Conservation (phyloP, 768 basidiomycete genomes). For the Harrya chromipes region DNA sequence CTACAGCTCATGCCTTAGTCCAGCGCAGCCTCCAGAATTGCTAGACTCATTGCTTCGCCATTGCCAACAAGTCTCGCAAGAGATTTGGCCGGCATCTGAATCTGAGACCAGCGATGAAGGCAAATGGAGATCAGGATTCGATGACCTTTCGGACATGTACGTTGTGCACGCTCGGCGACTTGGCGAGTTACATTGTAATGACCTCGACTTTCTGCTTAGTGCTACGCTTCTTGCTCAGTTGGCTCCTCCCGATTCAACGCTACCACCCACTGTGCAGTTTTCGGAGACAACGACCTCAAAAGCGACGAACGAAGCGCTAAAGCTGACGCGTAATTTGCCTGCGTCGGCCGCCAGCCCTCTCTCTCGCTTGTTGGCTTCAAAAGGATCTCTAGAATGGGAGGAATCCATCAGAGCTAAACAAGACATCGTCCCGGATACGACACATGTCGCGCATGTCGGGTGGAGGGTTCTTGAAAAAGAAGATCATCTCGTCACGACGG, state of each 20-base stretch:
- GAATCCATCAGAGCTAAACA: constrained; percentile 55
- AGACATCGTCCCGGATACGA: constrained; percentile 44
- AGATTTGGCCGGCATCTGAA: constrained; percentile 46
- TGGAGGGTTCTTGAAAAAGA: constrained; percentile 70
- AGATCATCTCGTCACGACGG: constrained; percentile 28
- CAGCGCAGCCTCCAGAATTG: constrained; percentile 65
- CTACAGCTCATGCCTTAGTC: constrained; percentile 17
- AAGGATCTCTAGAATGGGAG: constrained; percentile 78
- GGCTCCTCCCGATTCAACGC: constrained; percentile 48
- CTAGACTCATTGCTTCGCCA: constrained; percentile 53
- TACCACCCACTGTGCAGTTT: constrained; percentile 51
- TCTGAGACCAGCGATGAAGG: constrained; percentile 25
- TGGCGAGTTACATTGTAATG: constrained; percentile 1
- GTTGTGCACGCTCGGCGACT: constrained; percentile 21
- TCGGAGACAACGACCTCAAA: constrained; percentile 55
- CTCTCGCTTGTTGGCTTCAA: constrained; percentile 63
- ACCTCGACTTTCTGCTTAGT: constrained; percentile 29
- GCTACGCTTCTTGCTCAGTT: constrained; percentile 39
- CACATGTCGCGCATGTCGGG: constrained; percentile 67
- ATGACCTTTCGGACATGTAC: constrained; percentile 59
- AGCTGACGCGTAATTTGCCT: constrained; percentile 58
- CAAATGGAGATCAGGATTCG: constrained; percentile 42
- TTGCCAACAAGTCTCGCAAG: constrained; percentile 49
- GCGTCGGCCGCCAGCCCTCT: constrained; percentile 61
- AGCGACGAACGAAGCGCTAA: constrained; percentile 57